Conservation (phyloP, 2,329 filamentous ascomycete species). For the Monosporascus sp. region DNA sequence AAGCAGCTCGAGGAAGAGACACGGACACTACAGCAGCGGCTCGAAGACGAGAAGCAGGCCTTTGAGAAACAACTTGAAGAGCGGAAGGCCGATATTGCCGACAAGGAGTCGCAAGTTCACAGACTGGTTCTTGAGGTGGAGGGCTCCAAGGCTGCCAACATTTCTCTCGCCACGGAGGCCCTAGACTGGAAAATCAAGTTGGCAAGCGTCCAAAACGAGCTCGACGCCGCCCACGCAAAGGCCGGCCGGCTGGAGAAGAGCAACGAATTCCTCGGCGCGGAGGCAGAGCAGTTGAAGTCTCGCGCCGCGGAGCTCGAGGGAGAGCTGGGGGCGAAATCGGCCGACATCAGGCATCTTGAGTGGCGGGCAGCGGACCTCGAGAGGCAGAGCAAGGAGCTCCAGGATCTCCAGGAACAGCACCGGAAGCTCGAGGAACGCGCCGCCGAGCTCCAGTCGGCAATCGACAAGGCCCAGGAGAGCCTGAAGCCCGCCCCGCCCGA, state of each 20-base stretch:
- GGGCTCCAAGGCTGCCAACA: slow-evolving; percentile 24
- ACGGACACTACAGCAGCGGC: slow-evolving; percentile 10
- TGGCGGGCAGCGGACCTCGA: slow-evolving; percentile 7
- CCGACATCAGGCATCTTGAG: neutral
- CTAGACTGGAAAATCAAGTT: slow-evolving; percentile 18
- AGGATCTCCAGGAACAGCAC: slow-evolving; percentile 21
- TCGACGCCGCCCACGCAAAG: slow-evolving; percentile 15
- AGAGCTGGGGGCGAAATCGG: neutral
- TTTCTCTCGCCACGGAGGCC: slow-evolving; percentile 20
- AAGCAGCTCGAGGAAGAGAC: slow-evolving; percentile 4
- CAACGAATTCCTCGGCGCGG: slow-evolving; percentile 16
- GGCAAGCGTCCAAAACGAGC: slow-evolving; percentile 14
- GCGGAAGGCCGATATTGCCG: slow-evolving; percentile 17
- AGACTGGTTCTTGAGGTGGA: slow-evolving; percentile 20
- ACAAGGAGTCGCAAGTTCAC: slow-evolving; percentile 21
- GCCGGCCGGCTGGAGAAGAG: slow-evolving; percentile 16
- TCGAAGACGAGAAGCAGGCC: slow-evolving; percentile 14
- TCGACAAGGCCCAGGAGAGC: slow-evolving; percentile 5
- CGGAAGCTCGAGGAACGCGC: slow-evolving; percentile 15
- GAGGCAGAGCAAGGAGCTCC: slow-evolving; percentile 16
- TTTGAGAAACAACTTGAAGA: slow-evolving; percentile 15
- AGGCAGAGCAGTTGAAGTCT: slow-evolving; percentile 19
- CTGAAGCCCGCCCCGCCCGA: neutral
- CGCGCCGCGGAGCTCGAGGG: slow-evolving; percentile 6
- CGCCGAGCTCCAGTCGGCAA: slow-evolving; percentile 9